These are phyloP conservation scores for Arabis alpina DNA, from an alignment of 345 rosid genomes.

Conservation along the genomic window DNA sequence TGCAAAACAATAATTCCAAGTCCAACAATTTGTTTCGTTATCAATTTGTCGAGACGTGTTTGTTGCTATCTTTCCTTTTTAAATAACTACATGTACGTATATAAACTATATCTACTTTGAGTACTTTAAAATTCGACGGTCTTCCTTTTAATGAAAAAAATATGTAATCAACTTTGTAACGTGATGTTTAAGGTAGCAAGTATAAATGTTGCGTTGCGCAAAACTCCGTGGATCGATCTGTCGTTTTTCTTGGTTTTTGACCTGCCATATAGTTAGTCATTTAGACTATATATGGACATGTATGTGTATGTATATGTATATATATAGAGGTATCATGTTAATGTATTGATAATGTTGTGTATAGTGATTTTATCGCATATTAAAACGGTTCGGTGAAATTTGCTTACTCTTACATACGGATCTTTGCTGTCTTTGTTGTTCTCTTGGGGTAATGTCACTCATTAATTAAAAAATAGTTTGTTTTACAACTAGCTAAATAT, in stretches of 20 bases:
- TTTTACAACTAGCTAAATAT: background rate
- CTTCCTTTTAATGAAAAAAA: background rate
- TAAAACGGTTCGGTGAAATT: background rate
- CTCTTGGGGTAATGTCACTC: conserved; percentile 3
- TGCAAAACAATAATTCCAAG: conserved; percentile 10
- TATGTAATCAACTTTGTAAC: conserved; percentile 14
- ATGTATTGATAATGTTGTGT: background rate
- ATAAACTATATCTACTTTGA: background rate
- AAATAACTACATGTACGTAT: background rate
- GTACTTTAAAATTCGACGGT: background rate
- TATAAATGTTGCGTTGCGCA: background rate
- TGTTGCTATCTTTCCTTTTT: background rate
- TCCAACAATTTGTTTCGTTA: conserved; percentile 1
- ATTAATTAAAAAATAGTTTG: too few relatives aligned
- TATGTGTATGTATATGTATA: background rate
- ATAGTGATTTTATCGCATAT: background rate
- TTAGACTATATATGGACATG: background rate
- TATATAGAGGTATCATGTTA: background rate
- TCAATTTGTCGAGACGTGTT: conserved; percentile 24
- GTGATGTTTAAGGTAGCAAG: conserved; percentile 15
- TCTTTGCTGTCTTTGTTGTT: conserved; percentile 1
- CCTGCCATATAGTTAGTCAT: background rate
- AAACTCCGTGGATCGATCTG: background rate
- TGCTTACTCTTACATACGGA: background rate
- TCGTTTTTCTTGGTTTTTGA: background rate